phyloP scores from a whole-genome alignment of 306 rosid genomes.

The Parietaria judaica region DNA sequence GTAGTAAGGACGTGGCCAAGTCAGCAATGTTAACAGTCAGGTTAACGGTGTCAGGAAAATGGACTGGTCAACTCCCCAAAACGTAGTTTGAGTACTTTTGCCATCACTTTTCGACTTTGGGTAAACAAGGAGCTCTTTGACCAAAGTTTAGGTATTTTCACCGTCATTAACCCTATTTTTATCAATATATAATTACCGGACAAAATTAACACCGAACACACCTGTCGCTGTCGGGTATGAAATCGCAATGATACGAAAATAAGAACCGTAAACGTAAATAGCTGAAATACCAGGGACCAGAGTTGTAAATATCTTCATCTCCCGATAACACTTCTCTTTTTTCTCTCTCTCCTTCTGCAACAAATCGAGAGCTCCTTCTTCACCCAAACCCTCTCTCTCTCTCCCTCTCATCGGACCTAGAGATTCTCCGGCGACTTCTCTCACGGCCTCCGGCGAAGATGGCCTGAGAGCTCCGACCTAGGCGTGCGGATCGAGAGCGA shows the following conservation, averaged over 20 bases:
- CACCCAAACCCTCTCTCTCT: not conserved
- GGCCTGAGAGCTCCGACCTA: slow-evolving; percentile 15
- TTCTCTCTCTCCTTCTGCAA: slow-evolving; percentile 7
- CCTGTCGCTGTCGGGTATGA: no score
- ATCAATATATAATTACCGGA: no score
- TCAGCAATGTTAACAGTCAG: no score
- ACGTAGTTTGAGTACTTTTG: no score
- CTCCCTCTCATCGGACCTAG: not conserved
- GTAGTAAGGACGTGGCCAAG: no score
- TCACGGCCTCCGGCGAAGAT: slow-evolving; percentile 5
- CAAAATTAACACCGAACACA: no score
- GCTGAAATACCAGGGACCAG: slow-evolving; percentile 9
- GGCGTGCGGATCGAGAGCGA: slow-evolving; percentile 15
- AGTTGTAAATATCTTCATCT: slow-evolving; percentile 3
- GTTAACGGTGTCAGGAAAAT: no score
- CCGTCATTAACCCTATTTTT: no score
- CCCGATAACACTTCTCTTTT: slow-evolving; percentile 8
- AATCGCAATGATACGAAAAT: not conserved
- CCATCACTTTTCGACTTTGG: no score
- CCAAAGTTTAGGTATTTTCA: no score
- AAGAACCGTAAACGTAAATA: slow-evolving; percentile 2
- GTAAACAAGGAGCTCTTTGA: no score
- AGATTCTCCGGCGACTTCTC: not conserved
- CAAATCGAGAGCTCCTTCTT: slow-evolving; percentile 9
- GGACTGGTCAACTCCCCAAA: no score